These are phyloP conservation scores for Buddleja alternifolia DNA, from an alignment of 257 asterid species.

Conservation along the genomic window DNA sequence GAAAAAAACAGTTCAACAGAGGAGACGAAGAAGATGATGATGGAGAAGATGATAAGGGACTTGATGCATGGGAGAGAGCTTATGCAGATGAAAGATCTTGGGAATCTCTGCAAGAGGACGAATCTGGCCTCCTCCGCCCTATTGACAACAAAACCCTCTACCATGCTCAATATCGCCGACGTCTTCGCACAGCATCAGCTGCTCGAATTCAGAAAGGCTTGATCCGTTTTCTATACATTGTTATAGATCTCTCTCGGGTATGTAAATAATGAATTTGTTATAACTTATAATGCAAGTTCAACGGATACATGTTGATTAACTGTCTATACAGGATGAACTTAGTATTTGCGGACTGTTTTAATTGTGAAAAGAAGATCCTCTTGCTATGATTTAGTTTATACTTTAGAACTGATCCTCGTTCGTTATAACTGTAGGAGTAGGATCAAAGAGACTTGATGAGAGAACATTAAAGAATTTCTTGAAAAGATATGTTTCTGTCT, in stretches of 20 bases:
- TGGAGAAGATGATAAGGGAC: slow-evolving; percentile 64
- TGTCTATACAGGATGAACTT: background rate
- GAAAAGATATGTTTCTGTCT: background rate
- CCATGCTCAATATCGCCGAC: slow-evolving; percentile 91
- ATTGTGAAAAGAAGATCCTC: slow-evolving; percentile 7
- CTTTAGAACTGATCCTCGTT: background rate
- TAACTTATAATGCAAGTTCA: background rate
- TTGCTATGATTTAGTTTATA: background rate
- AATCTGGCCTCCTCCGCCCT: slow-evolving; percentile 90
- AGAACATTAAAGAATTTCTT: slow-evolving; percentile 11
- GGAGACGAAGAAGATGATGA: slow-evolving; percentile 84
- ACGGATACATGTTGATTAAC: background rate
- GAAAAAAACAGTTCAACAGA: slow-evolving; percentile 47
- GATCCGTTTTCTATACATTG: slow-evolving; percentile 78
- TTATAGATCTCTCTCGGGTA: slow-evolving; percentile 90
- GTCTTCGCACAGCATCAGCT: slow-evolving; percentile 72
- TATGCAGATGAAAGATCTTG: slow-evolving; percentile 96
- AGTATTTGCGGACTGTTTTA: no score
- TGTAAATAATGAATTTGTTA: slow-evolving; percentile 21
- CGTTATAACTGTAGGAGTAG: slow-evolving; percentile 2
- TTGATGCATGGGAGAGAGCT: slow-evolving; percentile 89
- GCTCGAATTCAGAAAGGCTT: slow-evolving; percentile 88
- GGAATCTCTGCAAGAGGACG: slow-evolving; percentile 98
- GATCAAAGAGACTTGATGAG: slow-evolving; percentile 1
- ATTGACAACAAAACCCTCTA: slow-evolving; percentile 80